Conservation (phyloP, 2,329 filamentous ascomycete species). For the Aspergillus caelatus region DNA sequence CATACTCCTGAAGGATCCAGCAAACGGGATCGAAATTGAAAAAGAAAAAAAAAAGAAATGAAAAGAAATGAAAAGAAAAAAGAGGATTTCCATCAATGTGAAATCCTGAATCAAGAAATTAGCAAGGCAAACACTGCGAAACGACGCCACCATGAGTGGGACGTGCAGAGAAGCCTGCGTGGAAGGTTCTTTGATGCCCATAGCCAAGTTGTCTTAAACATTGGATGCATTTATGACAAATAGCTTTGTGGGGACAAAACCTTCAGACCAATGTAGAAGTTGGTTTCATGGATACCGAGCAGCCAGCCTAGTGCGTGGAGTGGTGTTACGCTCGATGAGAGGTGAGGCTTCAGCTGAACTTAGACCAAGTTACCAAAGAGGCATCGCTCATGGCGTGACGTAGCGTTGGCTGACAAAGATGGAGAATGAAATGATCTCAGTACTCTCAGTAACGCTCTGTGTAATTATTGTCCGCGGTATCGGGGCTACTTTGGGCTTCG, state of each 20-base stretch:
- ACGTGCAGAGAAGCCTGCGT: slow-evolving; percentile 38
- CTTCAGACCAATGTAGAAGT: slow-evolving; percentile 16
- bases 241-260: slow-evolving; percentile 1
- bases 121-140: slow-evolving; percentile 7
- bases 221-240: slow-evolving; percentile 7
- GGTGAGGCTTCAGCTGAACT: slow-evolving; percentile 17
- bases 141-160: slow-evolving; percentile 23
- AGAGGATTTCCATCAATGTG: background rate
- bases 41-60: too few relatives aligned
- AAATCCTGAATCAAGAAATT: slow-evolving; percentile 3
- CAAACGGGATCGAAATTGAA: too few relatives aligned
- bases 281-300: slow-evolving; percentile 18
- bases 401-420: slow-evolving; percentile 19
- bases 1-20: too few relatives aligned
- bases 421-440: slow-evolving; percentile 9
- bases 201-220: background rate
- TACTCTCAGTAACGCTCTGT: background rate
- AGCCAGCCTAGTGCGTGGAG: slow-evolving; percentile 9
- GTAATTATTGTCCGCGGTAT: background rate
- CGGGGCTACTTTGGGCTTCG: slow-evolving; percentile 11
- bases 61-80: background rate
- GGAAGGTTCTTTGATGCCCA: slow-evolving; percentile 32
- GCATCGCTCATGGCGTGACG: background rate
- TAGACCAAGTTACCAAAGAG: slow-evolving; percentile 6
- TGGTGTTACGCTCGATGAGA: slow-evolving; percentile 18